These are phyloP conservation scores for Aschersonia sp. DNA, from an alignment of 2,329 filamentous ascomycete genomes.

Conservation along the genomic window DNA sequence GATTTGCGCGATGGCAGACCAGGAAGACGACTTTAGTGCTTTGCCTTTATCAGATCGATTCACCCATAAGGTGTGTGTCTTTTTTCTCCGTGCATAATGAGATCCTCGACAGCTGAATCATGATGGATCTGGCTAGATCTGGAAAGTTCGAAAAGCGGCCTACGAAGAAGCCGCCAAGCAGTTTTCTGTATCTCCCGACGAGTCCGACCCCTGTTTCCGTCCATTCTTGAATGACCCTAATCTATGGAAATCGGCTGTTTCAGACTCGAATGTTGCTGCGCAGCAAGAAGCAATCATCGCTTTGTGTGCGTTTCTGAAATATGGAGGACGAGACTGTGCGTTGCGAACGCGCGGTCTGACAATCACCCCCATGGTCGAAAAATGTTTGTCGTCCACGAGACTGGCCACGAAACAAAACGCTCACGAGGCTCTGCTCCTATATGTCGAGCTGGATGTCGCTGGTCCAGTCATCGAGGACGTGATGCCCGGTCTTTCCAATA, in stretches of 20 bases:
- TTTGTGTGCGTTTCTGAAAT: conserved; percentile 85
- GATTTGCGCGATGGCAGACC: conserved; percentile 52
- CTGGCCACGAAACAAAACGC: conserved; percentile 79
- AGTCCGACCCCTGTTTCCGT: conserved; percentile 70
- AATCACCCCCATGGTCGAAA: conserved; percentile 72
- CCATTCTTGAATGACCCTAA: conserved; percentile 75
- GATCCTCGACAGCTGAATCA: conserved; percentile 4
- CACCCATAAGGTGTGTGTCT: conserved; percentile 54
- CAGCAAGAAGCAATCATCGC: conserved; percentile 85
- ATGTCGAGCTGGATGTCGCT: conserved; percentile 78
- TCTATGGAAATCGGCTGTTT: conserved; percentile 84
- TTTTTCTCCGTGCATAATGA: not conserved
- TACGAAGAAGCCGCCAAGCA: conserved; percentile 86
- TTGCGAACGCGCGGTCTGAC: conserved; percentile 63
- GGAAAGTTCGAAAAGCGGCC: conserved; percentile 91
- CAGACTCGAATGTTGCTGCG: conserved; percentile 91
- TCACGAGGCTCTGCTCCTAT: conserved; percentile 72
- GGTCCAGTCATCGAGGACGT: conserved; percentile 83
- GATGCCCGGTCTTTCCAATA: conserved; percentile 67
- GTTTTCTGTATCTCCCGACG: conserved; percentile 73
- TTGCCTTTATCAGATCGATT: conserved; percentile 69
- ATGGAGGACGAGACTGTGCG: conserved; percentile 66
- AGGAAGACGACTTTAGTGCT: conserved; percentile 69
- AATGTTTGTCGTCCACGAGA: conserved; percentile 75
- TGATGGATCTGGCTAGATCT: conserved; percentile 38